Conservation (phyloP, 1,139 yeast genomes). For the Hyphopichia buzzinii region DNA sequence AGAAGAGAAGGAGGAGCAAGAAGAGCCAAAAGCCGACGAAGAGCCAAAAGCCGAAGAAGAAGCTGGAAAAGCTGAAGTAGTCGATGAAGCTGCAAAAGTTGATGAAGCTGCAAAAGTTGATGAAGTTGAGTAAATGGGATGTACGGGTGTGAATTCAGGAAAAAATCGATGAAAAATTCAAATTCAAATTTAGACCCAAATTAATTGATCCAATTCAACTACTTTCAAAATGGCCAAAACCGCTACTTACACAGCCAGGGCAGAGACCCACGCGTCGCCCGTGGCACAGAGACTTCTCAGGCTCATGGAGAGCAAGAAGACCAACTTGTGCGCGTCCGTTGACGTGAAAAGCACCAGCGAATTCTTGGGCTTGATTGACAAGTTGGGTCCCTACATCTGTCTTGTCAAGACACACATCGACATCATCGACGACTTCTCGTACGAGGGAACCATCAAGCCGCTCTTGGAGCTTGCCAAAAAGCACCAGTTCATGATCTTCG, state of each 20-base stretch:
- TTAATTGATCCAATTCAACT: too few species aligned
- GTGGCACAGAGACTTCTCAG: slow-evolving; percentile 73
- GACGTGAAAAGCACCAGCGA: slow-evolving; percentile 83
- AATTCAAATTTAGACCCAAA: too few species aligned
- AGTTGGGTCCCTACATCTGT: slow-evolving; percentile 88
- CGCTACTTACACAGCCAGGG: slow-evolving; percentile 63
- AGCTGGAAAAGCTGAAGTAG: slow-evolving; percentile 4
- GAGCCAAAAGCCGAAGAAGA: slow-evolving; percentile 6
- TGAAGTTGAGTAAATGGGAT: slow-evolving; percentile 4
- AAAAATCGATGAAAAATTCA: too few species aligned
- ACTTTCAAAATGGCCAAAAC: slow-evolving; percentile 21
- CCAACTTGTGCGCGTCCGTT: slow-evolving; percentile 94
- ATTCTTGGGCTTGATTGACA: slow-evolving; percentile 67
- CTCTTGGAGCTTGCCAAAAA: slow-evolving; percentile 66
- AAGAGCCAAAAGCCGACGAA: slow-evolving; percentile 1
- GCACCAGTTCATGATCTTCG: slow-evolving; percentile 85
- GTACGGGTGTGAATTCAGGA: not conserved
- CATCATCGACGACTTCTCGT: slow-evolving; percentile 82
- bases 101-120: slow-evolving; percentile 5
- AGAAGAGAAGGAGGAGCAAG: slow-evolving; percentile 3
- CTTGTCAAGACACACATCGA: slow-evolving; percentile 94
- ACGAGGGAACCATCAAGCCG: slow-evolving; percentile 76
- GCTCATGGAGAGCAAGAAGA: slow-evolving; percentile 75
- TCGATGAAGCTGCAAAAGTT: too few species aligned
- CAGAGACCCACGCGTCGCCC: slow-evolving; percentile 67